These are phyloP conservation scores for Aspergillus carlsbadensis DNA, from an alignment of 495 filamentous ascomycete species.

Conservation along the genomic window DNA sequence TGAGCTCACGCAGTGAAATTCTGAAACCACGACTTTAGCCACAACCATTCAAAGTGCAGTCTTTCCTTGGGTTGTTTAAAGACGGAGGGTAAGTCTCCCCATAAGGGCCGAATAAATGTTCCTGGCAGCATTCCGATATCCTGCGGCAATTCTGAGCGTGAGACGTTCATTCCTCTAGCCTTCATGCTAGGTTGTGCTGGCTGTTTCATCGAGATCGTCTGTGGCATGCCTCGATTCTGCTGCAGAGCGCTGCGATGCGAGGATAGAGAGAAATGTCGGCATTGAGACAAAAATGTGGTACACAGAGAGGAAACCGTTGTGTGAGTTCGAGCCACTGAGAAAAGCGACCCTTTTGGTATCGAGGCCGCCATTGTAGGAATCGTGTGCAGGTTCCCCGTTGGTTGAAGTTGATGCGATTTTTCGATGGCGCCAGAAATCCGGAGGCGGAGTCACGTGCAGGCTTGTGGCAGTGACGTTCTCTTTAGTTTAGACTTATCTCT, in stretches of 20 bases:
- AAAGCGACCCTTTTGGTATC: slow-evolving; percentile 27
- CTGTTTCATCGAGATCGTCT: slow-evolving; percentile 22
- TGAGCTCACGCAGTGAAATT: slow-evolving; percentile 41
- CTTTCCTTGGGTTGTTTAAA: slow-evolving; percentile 46
- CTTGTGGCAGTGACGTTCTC: slow-evolving; percentile 1
- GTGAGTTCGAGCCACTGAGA: slow-evolving; percentile 17
- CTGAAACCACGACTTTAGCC: slow-evolving; percentile 39
- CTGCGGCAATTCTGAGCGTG: slow-evolving; percentile 33
- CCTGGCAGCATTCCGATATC: slow-evolving; percentile 56
- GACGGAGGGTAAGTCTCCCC: slow-evolving; percentile 55
- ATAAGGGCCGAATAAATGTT: slow-evolving; percentile 61
- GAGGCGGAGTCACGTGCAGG: slow-evolving; percentile 13
- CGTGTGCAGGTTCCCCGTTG: background rate
- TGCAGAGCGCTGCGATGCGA: slow-evolving; percentile 27
- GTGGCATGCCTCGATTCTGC: slow-evolving; percentile 16
- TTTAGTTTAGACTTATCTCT: background rate
- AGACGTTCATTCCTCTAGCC: slow-evolving; percentile 27
- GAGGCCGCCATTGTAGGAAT: slow-evolving; percentile 38
- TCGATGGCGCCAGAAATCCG: slow-evolving; percentile 13
- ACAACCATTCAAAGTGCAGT: slow-evolving; percentile 46
- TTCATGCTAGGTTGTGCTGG: slow-evolving; percentile 44
- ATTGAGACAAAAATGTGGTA: slow-evolving; percentile 24
- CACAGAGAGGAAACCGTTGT: slow-evolving; percentile 15
- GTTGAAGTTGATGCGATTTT: slow-evolving; percentile 5
- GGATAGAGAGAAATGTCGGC: slow-evolving; percentile 38